Evolutionary conservation across 1,284 basidiomycete species (phyloP).

Genomic region (Ceratorhiza oryzae-sativae): DNA sequence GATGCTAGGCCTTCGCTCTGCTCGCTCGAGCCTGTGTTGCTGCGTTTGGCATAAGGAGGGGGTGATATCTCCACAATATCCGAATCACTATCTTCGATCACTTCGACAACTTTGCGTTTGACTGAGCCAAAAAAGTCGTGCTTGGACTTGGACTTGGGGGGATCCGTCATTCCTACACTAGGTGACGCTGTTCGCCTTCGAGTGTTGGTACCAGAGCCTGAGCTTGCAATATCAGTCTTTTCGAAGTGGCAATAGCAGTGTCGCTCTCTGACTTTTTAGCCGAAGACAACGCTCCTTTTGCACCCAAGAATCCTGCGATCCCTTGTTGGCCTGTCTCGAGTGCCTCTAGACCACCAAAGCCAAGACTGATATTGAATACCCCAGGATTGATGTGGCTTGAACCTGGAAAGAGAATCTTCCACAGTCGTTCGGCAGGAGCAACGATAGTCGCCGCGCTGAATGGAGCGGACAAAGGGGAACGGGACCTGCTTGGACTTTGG

Average conservation of each 20-base stretch:
- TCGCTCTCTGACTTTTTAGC: background rate
- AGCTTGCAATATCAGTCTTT: background rate
- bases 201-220: conserved; percentile 14
- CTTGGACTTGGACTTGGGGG: conserved; percentile 46
- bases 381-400: conserved; percentile 57
- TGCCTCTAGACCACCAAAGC: conserved; percentile 83
- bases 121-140: conserved; percentile 43
- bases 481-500: conserved; percentile 79
- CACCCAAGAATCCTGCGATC: conserved; percentile 83
- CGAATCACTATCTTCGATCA: conserved; percentile 34
- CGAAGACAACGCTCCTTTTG: conserved; percentile 45
- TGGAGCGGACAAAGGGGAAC: conserved; percentile 79
- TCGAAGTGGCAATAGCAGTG: conserved; percentile 6
- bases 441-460: conserved; percentile 81
- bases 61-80: conserved; percentile 33
- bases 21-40: background rate
- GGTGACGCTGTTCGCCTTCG: conserved; percentile 25
- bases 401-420: conserved; percentile 78
- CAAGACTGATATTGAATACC: conserved; percentile 76
- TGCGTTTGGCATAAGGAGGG: conserved; percentile 16
- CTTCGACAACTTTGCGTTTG: conserved; percentile 47
- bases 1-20: conserved; percentile 1
- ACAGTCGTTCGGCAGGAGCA: conserved; percentile 80
- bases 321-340: conserved; percentile 83
- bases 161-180: background rate